Evolutionary conservation across 257 asterid genomes (phyloP), one percentile per base, ranked within the genome.

Genomic region (Nicotiana obtusifolia): DNA sequence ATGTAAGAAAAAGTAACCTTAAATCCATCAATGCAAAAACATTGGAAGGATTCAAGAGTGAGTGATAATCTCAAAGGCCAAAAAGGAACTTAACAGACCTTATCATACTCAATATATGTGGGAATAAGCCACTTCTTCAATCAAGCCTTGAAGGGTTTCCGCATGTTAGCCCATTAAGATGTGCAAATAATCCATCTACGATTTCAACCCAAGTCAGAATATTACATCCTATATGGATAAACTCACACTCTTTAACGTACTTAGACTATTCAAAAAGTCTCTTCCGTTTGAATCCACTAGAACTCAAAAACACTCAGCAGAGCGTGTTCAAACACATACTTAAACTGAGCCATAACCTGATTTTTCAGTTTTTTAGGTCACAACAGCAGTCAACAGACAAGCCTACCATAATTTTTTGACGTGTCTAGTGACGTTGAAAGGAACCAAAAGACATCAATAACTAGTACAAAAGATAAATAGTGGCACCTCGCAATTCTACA

Each of bases 121-220:
- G 91, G 81, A 89, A 75, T 75, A 91, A 91, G 94, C 91, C 97
- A 90, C 93, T 87, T 90, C 97, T 88, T 91, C 93, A 82, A 85
- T 86, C 94, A 88, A 88, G 92, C 92, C 97, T 91, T 92, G 93
- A 89, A 87, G 90, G 90, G 90, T 90, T 92, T 92, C 97, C 95
- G 90, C 97, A 90, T 87, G 90, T 92, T 93, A 94, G 90, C 93
- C 97, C 97, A 92, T 91, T 94, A 90, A 89, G 94, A 91, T 88
- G 95, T 88, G 97, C 95, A 91, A 90, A 90, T 82, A 90, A 91
- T 86, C 97, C 97, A 95, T 95, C 98, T 91, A 95, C 97, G 97
- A 91, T 92, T 92, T 91, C 97, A 92, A 93, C 87, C 91, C 95
- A 91, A 90, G 99, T 95, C 92, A 95, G 97, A 91, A 95, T 80